A percentile compares a stretch with the other conserved stretches of the same genome.
These are phyloP conservation scores for Litchi chinensis DNA, from an alignment of 345 rosid species.

Conservation along the genomic window DNA sequence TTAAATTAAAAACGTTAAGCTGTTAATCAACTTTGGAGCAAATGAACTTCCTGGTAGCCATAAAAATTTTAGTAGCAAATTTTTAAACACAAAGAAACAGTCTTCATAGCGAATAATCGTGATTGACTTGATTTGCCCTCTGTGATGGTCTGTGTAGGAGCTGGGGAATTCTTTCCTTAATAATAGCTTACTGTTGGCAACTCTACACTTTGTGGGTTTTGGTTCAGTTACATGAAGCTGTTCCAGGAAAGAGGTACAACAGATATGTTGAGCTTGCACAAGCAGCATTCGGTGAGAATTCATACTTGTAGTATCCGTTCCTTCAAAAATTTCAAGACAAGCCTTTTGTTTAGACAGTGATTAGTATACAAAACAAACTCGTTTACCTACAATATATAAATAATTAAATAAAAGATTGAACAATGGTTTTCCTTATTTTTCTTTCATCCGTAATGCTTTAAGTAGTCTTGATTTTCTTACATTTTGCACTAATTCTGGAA, in stretches of 20 bases:
- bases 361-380: not conserved
- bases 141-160: conserved; percentile 55
- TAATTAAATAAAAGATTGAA: not conserved
- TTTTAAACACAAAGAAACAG: not conserved
- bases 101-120: not conserved
- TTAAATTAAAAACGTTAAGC: not conserved
- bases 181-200: conserved; percentile 93
- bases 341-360: not conserved
- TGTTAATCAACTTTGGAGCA: not conserved
- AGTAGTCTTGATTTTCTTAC: too few species aligned
- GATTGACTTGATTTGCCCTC: conserved; percentile 12
- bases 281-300: conserved; percentile 87
- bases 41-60: not conserved
- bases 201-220: conserved; percentile 93
- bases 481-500: not conserved
- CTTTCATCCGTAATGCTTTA: not conserved
- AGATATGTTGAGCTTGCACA: conserved; percentile 96
- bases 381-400: not conserved
- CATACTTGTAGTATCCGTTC: not conserved
- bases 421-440: not conserved
- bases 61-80: not conserved
- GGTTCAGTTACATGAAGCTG: conserved; percentile 94
- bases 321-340: not conserved
- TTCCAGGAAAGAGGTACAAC: conserved; percentile 94
- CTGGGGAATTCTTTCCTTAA: conserved; percentile 88